Evolutionary conservation across 2,329 filamentous ascomycete species (phyloP).

Genomic region (Celoporthe dispersa): DNA sequence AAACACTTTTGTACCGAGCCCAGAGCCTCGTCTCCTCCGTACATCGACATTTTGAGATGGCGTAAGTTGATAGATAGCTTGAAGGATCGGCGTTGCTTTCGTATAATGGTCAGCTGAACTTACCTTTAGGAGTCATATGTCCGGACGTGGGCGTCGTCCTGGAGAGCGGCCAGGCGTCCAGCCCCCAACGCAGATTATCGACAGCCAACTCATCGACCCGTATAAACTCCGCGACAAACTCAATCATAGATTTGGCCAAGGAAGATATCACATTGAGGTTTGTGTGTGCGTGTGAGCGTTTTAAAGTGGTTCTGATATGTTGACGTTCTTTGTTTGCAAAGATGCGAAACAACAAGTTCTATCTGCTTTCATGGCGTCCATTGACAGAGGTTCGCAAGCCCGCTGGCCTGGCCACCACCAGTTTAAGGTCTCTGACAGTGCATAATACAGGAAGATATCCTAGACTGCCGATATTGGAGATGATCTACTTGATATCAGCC

Average conservation of each 20-base stretch:
- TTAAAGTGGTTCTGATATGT: neutral
- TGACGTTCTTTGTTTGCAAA: neutral
- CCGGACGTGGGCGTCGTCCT: neutral
- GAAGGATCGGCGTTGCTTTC: neutral
- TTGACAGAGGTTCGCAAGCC: slow-evolving; percentile 14
- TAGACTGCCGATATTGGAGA: slow-evolving; percentile 22
- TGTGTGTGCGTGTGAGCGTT: neutral
- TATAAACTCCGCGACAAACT: slow-evolving; percentile 20
- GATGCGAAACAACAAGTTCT: slow-evolving; percentile 24
- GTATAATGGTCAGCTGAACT: slow-evolving; percentile 1
- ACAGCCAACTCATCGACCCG: slow-evolving; percentile 19
- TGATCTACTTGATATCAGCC: neutral
- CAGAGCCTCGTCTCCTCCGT: neutral
- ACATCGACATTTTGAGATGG: neutral
- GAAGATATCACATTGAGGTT: slow-evolving; percentile 21
- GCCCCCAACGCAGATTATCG: slow-evolving; percentile 21
- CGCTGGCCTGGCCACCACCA: neutral
- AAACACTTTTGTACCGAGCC: neutral
- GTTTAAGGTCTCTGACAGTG: slow-evolving; percentile 10
- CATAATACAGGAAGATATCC: slow-evolving; percentile 9
- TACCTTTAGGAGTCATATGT: neutral
- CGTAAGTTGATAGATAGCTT: neutral
- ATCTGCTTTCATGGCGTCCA: slow-evolving; percentile 8
- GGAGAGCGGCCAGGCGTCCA: slow-evolving; percentile 6
- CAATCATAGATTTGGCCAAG: slow-evolving; percentile 10